These are phyloP conservation scores for Plantago ovata DNA, from an alignment of 257 asterid genomes.

Conservation along the genomic window DNA sequence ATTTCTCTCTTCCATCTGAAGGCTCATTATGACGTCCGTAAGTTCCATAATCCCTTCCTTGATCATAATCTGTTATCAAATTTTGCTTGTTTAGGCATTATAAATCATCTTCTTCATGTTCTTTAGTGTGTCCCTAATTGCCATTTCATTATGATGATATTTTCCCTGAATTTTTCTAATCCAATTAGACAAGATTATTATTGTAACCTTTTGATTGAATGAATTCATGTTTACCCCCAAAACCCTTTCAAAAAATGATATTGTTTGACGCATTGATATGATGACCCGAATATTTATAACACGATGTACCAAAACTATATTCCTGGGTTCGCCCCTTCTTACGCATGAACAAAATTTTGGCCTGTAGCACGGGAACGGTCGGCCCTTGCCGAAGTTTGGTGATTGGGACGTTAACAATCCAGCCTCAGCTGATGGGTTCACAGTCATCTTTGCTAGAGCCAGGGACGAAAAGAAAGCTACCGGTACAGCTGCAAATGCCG, in stretches of 20 bases:
- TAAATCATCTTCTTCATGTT: background rate
- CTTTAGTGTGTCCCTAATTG: background rate
- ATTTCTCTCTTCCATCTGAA: too few relatives aligned
- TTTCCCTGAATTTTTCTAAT: background rate
- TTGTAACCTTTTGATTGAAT: too few relatives aligned
- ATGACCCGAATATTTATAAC: too few relatives aligned
- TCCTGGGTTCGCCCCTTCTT: background rate
- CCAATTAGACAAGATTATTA: too few relatives aligned
- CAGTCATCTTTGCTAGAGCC: conserved; percentile 36
- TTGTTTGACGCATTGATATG: too few relatives aligned
- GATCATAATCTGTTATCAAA: background rate
- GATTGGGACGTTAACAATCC: conserved; percentile 28
- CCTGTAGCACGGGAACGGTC: conserved; percentile 20
- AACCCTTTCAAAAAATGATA: background rate
- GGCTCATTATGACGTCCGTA: conserved; percentile 36
- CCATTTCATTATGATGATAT: background rate
- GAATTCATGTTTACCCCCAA: too few relatives aligned
- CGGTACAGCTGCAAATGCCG: background rate
- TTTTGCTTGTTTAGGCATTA: background rate
- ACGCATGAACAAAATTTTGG: background rate
- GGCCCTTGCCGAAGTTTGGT: conserved; percentile 26
- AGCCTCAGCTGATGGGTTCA: conserved; percentile 25
- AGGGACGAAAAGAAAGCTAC: conserved; percentile 41
- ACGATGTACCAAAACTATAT: background rate
- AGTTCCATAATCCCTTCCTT: conserved; percentile 18